Evolutionary conservation across 345 rosid species (phyloP).

Genomic region (Brassica napus): DNA sequence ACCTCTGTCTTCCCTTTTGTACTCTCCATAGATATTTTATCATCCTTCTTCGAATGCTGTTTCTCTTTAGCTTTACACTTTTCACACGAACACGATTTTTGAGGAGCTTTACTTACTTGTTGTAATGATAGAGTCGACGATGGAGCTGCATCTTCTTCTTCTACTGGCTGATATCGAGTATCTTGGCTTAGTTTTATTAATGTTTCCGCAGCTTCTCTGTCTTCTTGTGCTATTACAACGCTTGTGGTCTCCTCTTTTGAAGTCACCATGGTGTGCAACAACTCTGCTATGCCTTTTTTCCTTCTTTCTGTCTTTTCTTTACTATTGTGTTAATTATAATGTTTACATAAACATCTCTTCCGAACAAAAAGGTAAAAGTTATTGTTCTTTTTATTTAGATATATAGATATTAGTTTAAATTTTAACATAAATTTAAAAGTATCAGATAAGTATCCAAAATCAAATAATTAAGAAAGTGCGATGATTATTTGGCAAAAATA

Average conservation of each 20-base stretch:
- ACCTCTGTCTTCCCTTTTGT: not conserved
- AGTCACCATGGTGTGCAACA: not conserved
- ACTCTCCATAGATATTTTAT: not conserved
- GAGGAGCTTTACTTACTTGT: not conserved
- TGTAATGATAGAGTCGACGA: not conserved
- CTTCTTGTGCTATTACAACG: not conserved
- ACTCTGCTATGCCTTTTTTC: not conserved
- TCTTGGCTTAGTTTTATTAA: not conserved
- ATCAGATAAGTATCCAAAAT: not conserved
- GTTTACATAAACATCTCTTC: not conserved
- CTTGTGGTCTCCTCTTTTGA: not conserved
- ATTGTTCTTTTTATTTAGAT: not conserved
- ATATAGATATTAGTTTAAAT: not conserved
- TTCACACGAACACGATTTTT: not conserved
- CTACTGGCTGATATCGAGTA: not conserved
- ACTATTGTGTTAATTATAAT: not conserved
- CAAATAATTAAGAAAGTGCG: not conserved
- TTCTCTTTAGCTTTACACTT: not conserved
- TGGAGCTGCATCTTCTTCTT: not conserved
- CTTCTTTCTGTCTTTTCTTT: not conserved
- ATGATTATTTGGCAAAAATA: too few species aligned
- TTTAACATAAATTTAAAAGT: not conserved
- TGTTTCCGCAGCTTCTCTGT: not conserved
- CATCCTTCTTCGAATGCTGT: not conserved
- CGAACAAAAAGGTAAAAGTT: not conserved